Base-by-base conservation (phyloP, 1,284 basidiomycete genomes). In the Cutaneotrichosporon sp. region DNA sequence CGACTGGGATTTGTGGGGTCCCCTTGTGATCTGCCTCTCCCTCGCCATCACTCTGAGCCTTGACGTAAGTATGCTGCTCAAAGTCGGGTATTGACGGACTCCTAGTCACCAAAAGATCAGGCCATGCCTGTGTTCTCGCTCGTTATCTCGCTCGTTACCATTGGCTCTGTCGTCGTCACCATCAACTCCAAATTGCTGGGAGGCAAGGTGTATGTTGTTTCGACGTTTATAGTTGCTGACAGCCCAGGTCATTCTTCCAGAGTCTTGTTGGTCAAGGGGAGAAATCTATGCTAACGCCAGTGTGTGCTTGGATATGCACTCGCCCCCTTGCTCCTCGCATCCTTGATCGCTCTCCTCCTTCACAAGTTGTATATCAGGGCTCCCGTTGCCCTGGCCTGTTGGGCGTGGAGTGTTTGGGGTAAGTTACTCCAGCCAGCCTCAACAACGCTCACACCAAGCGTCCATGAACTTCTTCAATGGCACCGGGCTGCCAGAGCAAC, bases 381-480 rank as follows among this genome's bases (percentile, higher is more conserved):
- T 23, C 91, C 91, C 3, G 75, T 97, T 34, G 86, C 90, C 37
- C 71, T 93, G 17, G 79, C 83, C 15, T 87, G 88, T 20, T 93
- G 90, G 86, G 90, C 80, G 35, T 97, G 92, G 92, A 90, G 86
- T 70, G 87, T 94, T 51, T 97, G 91, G 90, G 91, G 91, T 94
- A 66, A 64, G 80, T 33, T 50, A 13, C 26, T 18, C 4, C 4
- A 21, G 34, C 15, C 35, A 40, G 4, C n/a, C 7, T 5, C 26
- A 10, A 30, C 26, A 30, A 30, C 7, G 33, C 30, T 46, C 20
- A 39, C 39, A 49, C 7, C 7, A 30, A 96, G 91, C 91, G 2
- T 87, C 90, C 30, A 85, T 93, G 53, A 93, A 94, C 74, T 96
- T 96, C 76, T 80, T 96, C 64, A 90, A 90, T 63, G 91, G 92